These are phyloP conservation scores for Trebouxiophyceae sp. DNA, from an alignment of 163 green algal species.

Conservation along the genomic window DNA sequence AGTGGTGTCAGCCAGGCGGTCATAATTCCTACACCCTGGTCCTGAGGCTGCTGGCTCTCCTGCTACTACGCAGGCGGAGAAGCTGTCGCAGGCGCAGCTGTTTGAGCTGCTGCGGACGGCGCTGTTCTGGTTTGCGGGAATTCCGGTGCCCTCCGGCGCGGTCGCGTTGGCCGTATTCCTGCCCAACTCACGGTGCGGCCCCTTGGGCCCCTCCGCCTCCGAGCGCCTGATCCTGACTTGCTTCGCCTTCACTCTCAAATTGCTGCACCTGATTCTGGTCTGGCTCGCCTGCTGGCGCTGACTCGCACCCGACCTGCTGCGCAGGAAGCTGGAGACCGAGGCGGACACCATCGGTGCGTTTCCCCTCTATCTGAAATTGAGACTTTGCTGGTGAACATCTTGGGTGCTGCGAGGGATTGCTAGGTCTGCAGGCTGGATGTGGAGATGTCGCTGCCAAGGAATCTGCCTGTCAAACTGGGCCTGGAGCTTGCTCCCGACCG, in stretches of 20 bases:
- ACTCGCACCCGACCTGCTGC: slow-evolving; percentile 4
- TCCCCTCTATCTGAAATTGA: too few species aligned
- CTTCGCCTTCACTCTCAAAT: too few species aligned
- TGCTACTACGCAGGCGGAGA: slow-evolving; percentile 26
- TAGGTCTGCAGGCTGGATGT: too few species aligned
- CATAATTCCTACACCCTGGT: not conserved
- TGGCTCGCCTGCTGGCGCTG: too few species aligned
- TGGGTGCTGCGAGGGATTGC: too few species aligned
- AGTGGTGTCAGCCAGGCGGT: not conserved
- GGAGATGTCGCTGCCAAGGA: too few species aligned
- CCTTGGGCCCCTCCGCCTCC: not conserved
- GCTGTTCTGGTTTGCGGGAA: slow-evolving; percentile 23
- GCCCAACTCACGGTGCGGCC: slow-evolving; percentile 31
- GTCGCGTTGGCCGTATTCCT: slow-evolving; percentile 31
- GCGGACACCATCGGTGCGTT: slow-evolving; percentile 53
- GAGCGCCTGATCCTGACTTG: not conserved
- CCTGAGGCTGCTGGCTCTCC: too few species aligned
- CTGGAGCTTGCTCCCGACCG: too few species aligned
- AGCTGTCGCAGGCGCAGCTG: slow-evolving; percentile 6
- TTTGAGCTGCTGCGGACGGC: slow-evolving; percentile 17
- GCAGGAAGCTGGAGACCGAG: slow-evolving; percentile 46
- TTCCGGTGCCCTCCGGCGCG: slow-evolving; percentile 24
- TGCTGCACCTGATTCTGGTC: too few species aligned
- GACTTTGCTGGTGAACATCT: too few species aligned
- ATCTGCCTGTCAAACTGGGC: too few species aligned